These are phyloP conservation scores for Cucurbita moschata DNA, from an alignment of 306 rosid genomes.

Conservation along the genomic window DNA sequence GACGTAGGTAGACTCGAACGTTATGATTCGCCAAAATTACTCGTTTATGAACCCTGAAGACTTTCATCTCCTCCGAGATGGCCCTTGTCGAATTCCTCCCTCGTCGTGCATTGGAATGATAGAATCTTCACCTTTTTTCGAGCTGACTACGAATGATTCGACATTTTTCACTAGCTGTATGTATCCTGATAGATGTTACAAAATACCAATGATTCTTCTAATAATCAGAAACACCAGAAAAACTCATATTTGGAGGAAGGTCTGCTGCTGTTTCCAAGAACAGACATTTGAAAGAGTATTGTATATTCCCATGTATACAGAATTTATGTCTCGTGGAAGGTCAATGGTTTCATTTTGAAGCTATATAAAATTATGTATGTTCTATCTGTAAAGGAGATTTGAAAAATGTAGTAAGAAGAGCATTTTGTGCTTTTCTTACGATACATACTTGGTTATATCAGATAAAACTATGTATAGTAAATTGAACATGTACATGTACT, in stretches of 20 bases:
- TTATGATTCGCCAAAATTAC: neutral
- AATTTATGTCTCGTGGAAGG: neutral
- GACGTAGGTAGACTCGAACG: neutral
- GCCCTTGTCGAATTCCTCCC: neutral
- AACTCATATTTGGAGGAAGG: neutral
- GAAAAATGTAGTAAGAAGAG: too few species aligned
- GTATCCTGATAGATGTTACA: neutral
- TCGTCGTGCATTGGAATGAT: neutral
- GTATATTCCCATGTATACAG: conserved; percentile 1
- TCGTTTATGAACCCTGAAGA: neutral
- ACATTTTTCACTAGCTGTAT: neutral
- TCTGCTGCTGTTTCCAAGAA: neutral
- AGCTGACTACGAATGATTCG: neutral
- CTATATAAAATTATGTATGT: too few species aligned
- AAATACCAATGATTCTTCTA: neutral
- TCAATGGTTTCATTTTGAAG: too few species aligned
- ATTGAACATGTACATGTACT: too few species aligned
- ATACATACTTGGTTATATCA: too few species aligned
- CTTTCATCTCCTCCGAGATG: neutral
- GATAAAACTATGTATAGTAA: too few species aligned
- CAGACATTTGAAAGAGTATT: neutral
- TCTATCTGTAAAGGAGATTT: too few species aligned
- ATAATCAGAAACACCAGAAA: conserved; percentile 6
- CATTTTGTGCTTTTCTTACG: too few species aligned
- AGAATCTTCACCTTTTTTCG: neutral